Percentiles rank a stretch among this genome's conserved stretches.
Evolutionary conservation across 129 eudicot species (phyloP).

Genomic region (Pulicaria dysenterica): DNA sequence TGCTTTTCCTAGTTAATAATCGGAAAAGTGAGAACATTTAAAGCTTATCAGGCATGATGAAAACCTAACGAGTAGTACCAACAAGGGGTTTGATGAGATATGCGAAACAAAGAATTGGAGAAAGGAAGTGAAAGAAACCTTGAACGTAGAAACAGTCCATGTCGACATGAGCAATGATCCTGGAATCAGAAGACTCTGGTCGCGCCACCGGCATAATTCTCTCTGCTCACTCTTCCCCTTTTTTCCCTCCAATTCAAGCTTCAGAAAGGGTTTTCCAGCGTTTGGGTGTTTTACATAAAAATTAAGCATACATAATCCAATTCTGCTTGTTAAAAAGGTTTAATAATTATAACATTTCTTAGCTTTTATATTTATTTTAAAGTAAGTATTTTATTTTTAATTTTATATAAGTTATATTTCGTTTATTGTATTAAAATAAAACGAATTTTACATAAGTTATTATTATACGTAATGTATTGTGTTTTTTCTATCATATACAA

Average conservation of each 20-base stretch:
- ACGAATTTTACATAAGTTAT: no score
- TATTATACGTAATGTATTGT: no score
- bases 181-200: slow-evolving; percentile 70
- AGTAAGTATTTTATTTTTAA: no score
- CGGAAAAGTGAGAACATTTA: not conserved
- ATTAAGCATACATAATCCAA: no score
- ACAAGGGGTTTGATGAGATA: not conserved
- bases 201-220: slow-evolving; percentile 87
- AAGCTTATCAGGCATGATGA: not conserved
- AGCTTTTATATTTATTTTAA: no score
- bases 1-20: slow-evolving; percentile 6
- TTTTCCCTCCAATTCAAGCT: slow-evolving; percentile 49
- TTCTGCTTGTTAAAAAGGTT: no score
- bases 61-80: slow-evolving; percentile 26
- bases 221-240: not conserved
- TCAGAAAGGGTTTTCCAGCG: slow-evolving; percentile 4
- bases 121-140: slow-evolving; percentile 46
- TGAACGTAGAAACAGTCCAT: slow-evolving; percentile 99
- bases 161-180: slow-evolving; percentile 95
- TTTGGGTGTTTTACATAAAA: no score
- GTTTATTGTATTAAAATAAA: no score
- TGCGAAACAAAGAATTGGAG: not conserved
- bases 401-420: no score
- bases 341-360: no score
- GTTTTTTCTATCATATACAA: no score